Percentiles rank a stretch among this genome's conserved stretches.
phyloP scores from a whole-genome alignment of 2,329 filamentous ascomycete species.

The Fusarium nisikadoi region DNA sequence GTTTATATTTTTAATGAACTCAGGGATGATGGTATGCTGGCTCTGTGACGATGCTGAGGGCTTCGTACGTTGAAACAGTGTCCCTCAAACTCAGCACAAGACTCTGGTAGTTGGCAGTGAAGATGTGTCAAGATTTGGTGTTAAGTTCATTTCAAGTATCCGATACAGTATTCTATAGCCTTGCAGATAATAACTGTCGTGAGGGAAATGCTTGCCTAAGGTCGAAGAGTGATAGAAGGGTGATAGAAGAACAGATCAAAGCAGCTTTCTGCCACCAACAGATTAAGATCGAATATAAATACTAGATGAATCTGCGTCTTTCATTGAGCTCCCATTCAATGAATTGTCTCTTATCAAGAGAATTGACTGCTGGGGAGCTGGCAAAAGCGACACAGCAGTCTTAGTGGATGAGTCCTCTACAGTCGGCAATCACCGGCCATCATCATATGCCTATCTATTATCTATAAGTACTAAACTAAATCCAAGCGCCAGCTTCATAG shows the following conservation, averaged over 20 bases:
- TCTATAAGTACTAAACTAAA: neutral
- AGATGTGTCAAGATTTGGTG: neutral
- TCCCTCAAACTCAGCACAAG: no score
- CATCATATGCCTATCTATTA: neutral
- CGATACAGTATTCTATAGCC: fast-evolving
- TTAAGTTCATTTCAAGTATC: fast-evolving
- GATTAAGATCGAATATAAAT: neutral
- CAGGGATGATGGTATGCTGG: neutral
- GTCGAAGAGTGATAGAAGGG: neutral
- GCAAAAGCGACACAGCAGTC: neutral
- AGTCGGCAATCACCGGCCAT: neutral
- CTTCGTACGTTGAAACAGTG: neutral
- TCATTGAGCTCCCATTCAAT: fast-evolving
- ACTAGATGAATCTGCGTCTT: fast-evolving
- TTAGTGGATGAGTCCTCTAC: neutral
- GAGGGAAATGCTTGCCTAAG: neutral
- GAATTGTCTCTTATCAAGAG: neutral
- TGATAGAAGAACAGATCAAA: no score
- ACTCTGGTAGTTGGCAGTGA: neutral
- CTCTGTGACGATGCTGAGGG: neutral
- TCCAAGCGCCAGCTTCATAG: neutral
- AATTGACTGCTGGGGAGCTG: neutral
- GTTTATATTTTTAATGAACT: neutral
- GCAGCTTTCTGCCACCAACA: neutral
- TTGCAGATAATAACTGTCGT: neutral